Base-by-base conservation (phyloP, 2,329 filamentous ascomycete genomes). In the Myriosclerotinia scirpicola region DNA sequence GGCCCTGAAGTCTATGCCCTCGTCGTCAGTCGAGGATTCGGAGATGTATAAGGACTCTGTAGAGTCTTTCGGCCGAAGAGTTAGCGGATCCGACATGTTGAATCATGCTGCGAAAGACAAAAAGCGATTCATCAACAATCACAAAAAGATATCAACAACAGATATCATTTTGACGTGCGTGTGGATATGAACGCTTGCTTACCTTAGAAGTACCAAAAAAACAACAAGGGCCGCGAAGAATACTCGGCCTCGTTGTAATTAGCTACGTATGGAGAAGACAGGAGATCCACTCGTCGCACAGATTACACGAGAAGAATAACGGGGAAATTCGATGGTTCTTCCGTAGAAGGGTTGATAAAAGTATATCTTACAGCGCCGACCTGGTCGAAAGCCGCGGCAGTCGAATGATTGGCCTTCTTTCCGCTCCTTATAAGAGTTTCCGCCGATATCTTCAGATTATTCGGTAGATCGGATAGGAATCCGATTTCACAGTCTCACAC, bases 31-130 rank as follows among this genome's bases (percentile, higher is more conserved):
- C 34, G 70, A 67, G 30, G 65, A 65, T 46, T 70, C 72, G 64
- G 71, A 72, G 46, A 70, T 72, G 54, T 65, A 65, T 22, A 65
- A 42, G 60, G 71, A 73, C 64, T 75, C 73, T 69, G 71, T 66
- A 65, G 72, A 71, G 69, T 70, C 74, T 74, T 68, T 48, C 65
- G 73, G 71, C 67, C 70, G 69, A 67, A 71, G 69, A 67, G 72
- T 76, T 67, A 76, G 73, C 71, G 73, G 71, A 64, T 76, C 70
- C 69, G 73, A 65, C 74, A 76, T 76, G 67, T 67, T 73, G 64
- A 71, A 61, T 72, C 73, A 75, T 75, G 68, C 71, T 72, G 64
- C 55, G 62, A 53, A 67, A 66, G 65, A 66, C 36, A 30, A 26
- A 53, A 65, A 44, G 56, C 54, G 44, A 54, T 55, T 55, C 52